Evolutionary conservation across 139 green algal species (phyloP).

Genomic region (Chlorella sp.): DNA sequence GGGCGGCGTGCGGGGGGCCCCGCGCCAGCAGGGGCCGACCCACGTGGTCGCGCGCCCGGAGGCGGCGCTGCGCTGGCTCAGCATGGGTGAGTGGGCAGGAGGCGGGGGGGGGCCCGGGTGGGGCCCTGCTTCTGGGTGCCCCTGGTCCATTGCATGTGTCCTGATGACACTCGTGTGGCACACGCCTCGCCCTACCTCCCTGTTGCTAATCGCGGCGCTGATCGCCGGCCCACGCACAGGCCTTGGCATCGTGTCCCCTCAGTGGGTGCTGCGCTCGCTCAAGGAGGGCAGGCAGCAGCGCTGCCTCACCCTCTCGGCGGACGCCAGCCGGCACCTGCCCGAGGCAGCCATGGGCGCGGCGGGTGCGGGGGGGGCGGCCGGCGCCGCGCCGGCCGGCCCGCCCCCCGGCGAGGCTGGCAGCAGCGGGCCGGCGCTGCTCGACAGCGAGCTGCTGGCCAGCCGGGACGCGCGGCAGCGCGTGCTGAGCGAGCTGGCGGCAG

Average conservation of each 20-base stretch:
- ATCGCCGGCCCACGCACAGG: conserved; percentile 1
- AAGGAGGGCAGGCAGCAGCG: conserved; percentile 26
- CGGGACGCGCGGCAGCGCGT: neutral
- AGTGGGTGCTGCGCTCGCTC: conserved; percentile 37
- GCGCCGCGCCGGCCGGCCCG: neutral
- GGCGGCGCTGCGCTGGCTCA: conserved; percentile 31
- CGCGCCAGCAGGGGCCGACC: conserved; percentile 19
- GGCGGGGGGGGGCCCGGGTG: neutral
- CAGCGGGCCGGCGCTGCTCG: neutral
- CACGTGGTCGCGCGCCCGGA: conserved; percentile 36
- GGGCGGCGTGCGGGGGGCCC: neutral
- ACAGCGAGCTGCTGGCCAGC: conserved; percentile 19
- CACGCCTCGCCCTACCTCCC: neutral
- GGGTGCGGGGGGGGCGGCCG: neutral
- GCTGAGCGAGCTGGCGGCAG: conserved; percentile 2
- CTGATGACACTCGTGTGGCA: neutral
- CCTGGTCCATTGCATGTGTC: too few relatives aligned
- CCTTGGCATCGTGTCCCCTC: conserved; percentile 39
- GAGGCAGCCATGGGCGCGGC: neutral
- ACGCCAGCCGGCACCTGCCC: conserved; percentile 32
- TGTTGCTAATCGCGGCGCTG: neutral
- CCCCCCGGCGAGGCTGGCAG: neutral
- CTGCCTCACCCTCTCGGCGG: conserved; percentile 33
- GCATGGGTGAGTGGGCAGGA: conserved; percentile 26
- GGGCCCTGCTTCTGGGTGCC: neutral